Evolutionary conservation across 129 eudicot genomes (phyloP).

Genomic region (Escallonia herrerae): DNA sequence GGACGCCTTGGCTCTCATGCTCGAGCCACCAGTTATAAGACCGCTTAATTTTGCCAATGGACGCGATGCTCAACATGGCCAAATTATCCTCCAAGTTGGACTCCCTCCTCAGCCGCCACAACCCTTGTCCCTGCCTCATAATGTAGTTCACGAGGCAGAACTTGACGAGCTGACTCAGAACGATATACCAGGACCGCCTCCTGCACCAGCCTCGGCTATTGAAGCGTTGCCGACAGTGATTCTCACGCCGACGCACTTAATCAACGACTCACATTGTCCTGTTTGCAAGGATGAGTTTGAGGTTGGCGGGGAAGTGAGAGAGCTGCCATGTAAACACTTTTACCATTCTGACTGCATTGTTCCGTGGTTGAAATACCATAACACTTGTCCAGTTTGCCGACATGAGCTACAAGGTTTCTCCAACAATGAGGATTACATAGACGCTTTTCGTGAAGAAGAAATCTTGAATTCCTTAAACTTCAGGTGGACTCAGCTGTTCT

Average conservation of each 20-base stretch:
- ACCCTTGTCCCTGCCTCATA: not conserved
- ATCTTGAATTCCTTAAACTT: conserved; percentile 19
- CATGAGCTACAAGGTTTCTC: conserved; percentile 39
- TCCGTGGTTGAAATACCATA: conserved; percentile 60
- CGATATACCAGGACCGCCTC: conserved; percentile 32
- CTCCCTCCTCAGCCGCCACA: conserved; percentile 29
- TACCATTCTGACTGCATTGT: conserved; percentile 65
- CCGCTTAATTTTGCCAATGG: conserved; percentile 13
- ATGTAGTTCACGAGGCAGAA: no score
- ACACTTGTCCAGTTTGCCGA: conserved; percentile 80
- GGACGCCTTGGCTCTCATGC: conserved; percentile 40
- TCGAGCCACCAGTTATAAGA: conserved; percentile 36
- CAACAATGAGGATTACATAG: conserved; percentile 19
- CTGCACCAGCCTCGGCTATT: conserved; percentile 32
- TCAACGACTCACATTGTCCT: conserved; percentile 50
- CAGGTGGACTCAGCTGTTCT: conserved; percentile 42
- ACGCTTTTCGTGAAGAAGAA: conserved; percentile 10
- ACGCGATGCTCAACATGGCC: conserved; percentile 25
- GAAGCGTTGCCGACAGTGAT: conserved; percentile 39
- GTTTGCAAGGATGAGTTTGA: conserved; percentile 76
- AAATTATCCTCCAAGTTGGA: conserved; percentile 35
- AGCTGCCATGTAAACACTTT: conserved; percentile 69
- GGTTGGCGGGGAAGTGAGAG: conserved; percentile 46
- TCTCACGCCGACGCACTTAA: conserved; percentile 36
- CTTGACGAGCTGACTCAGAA: conserved; percentile 21